Evolutionary conservation across 2,329 filamentous ascomycete genomes (phyloP).

Genomic region (Leptosphaerulina australis): DNA sequence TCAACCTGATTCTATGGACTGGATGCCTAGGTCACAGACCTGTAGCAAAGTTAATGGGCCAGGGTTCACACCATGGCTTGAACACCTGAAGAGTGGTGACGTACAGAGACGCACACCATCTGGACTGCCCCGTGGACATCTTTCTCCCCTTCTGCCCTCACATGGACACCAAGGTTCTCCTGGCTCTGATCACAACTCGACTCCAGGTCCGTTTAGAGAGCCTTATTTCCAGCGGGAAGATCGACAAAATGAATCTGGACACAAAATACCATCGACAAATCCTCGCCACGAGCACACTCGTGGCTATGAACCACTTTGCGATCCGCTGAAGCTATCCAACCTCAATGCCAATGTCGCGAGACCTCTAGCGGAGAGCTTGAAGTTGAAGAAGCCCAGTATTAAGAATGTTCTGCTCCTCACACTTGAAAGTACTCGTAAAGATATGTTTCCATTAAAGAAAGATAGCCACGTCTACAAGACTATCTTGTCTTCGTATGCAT

Average conservation of each 20-base stretch:
- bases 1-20: slow-evolving; percentile 16
- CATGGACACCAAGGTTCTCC: neutral
- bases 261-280: too few relatives aligned
- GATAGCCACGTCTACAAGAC: slow-evolving; percentile 22
- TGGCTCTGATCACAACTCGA: too few relatives aligned
- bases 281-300: too few relatives aligned
- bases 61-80: slow-evolving; percentile 19
- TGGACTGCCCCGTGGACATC: neutral
- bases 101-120: neutral
- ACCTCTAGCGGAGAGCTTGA: slow-evolving; percentile 2
- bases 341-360: slow-evolving; percentile 16
- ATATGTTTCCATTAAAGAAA: slow-evolving; percentile 24
- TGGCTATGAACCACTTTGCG: slow-evolving; percentile 15
- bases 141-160: neutral
- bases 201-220: too few relatives aligned
- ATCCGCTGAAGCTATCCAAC: slow-evolving; percentile 23
- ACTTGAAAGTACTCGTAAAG: slow-evolving; percentile 26
- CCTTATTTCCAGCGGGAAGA: too few relatives aligned
- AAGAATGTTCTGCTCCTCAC: slow-evolving; percentile 25
- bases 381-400: slow-evolving; percentile 17
- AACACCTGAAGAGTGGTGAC: slow-evolving; percentile 8
- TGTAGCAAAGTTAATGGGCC: slow-evolving; percentile 20
- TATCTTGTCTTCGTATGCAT: slow-evolving; percentile 16
- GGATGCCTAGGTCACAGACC: slow-evolving; percentile 15
- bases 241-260: slow-evolving; percentile 4